Evolutionary conservation across 2,329 filamentous ascomycete genomes (phyloP), one percentile per base, ranked within the genome.

Genomic region (Penicillium olsonii): DNA sequence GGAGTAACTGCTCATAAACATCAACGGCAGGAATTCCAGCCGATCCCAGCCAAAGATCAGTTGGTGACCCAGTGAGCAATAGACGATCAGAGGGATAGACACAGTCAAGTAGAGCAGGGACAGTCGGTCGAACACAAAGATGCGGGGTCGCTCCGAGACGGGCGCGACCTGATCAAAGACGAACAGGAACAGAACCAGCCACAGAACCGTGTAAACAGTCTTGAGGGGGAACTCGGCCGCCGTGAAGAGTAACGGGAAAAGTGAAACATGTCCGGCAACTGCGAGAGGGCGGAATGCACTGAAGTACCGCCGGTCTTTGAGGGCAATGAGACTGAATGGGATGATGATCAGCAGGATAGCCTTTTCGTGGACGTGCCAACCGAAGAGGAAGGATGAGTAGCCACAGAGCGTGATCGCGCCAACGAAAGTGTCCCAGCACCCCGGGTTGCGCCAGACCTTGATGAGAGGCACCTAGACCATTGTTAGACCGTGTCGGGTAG

Each of bases 351-450:
- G 82, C 18, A 99, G 81, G 49, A 99, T 88, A 1, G 94, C 94
- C 72, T 99, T 99, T 68, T 99, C 94, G 64, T 99, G 94, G 8
- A 99, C 94, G 66, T 99, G 94, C 91, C 92, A 99, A 48, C 94
- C 92, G 62, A 97, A 97, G 9, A 99, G 80, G 74, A 99, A 99
- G 0, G 92, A 96, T 0, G 92, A 88, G 67, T 96, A 99, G 50
- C 90, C 94, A 65, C 94, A 97, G 14, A 97, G 83, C 0, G 92
- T 96, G 37, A 96, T 82, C 0, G 90, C 87, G 3, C 90, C 90
- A 35, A 97, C 82, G 67, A 99, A 97, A 48, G 83, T 87, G 54
- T 95, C 88, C 89, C 90, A 96, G 1, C 90, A 96, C 0, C 84
- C 90, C 2, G 91, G 90, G 42, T 81, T 78, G 38, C 83, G 66